Base-by-base conservation (phyloP, 2,329 filamentous ascomycete genomes). In the Fusarium stilboides region DNA sequence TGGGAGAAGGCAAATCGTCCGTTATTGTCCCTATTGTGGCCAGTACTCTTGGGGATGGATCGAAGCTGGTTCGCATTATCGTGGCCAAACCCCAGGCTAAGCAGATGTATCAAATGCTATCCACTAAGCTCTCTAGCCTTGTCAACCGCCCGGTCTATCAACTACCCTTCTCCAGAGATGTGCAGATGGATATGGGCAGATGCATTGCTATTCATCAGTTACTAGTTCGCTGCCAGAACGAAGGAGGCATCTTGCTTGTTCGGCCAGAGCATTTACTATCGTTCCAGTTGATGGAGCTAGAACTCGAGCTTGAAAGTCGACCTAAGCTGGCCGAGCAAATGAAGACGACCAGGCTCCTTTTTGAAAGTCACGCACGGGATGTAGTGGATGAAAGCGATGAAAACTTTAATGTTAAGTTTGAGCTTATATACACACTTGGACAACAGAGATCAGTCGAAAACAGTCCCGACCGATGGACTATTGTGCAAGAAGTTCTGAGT, bases 1-100 rank as follows among this genome's bases (percentile, higher is more conserved):
- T 92, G 90, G 91, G 91, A 0, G 86, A 91, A 71, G 91, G 90
- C 0, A 92, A 92, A 65, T 89, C 88, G 0, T 91, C 90, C 0
- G 87, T 92, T 3, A 92, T 94, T 49, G 83, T 91, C 0, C 91
- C 90, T 0, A 89, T 91, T 45, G 85, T 91, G 0, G 86, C 87
- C 0, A 77, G 85, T 0, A 77, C 81, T 0, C 74, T 91, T 0
- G 86, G 87, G 0, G 79, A 91, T 50, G 79, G 81, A 0, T 71
- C 75, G 0, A 81, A 76, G 6, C 78, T 92, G 0, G 85, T 87
- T 0, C 80, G 89, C 4, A 83, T 92, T 0, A 76, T 92, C 2
- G 88, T 92, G 2, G 83, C 85, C 0, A 91, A 89, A 65, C 83
- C 90, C 0, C 84, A 91, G 36, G 84, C 87, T 0, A 83, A 81